Percentiles rank a stretch among this genome's conserved stretches.
Evolutionary conservation across 495 filamentous ascomycete genomes (phyloP).

Genomic region (Trypethelium eluteriae): DNA sequence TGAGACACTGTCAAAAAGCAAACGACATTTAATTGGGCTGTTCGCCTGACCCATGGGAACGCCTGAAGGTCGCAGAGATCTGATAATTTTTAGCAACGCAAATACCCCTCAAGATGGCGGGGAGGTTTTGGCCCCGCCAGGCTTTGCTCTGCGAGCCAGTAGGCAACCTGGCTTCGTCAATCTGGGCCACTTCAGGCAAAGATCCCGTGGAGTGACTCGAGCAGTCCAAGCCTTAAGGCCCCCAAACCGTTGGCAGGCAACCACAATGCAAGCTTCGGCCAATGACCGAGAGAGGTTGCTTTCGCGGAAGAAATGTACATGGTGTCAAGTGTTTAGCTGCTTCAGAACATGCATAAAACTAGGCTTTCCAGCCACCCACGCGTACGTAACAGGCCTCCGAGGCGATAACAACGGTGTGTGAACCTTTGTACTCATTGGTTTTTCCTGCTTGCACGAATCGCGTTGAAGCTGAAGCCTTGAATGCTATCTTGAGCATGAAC

Average conservation of each 20-base stretch:
- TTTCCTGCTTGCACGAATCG: too few relatives aligned
- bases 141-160: neutral
- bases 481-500: too few relatives aligned
- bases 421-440: too few relatives aligned
- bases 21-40: neutral
- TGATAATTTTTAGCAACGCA: neutral
- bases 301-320: neutral
- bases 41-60: neutral
- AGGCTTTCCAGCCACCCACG: neutral
- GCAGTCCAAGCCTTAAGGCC: neutral
- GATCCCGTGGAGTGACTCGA: neutral
- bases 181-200: neutral
- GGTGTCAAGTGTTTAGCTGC: slow-evolving; percentile 9
- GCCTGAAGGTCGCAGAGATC: neutral
- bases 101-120: neutral
- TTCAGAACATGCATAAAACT: slow-evolving; percentile 9
- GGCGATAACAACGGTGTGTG: neutral
- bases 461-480: too few relatives aligned
- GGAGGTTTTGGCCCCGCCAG: neutral
- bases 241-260: neutral
- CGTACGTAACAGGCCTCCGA: neutral
- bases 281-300: neutral
- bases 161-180: neutral
- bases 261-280: neutral
- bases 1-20: too few relatives aligned